Base-by-base conservation (phyloP, 208 protist species). In the Leishmania tropica region DNA sequence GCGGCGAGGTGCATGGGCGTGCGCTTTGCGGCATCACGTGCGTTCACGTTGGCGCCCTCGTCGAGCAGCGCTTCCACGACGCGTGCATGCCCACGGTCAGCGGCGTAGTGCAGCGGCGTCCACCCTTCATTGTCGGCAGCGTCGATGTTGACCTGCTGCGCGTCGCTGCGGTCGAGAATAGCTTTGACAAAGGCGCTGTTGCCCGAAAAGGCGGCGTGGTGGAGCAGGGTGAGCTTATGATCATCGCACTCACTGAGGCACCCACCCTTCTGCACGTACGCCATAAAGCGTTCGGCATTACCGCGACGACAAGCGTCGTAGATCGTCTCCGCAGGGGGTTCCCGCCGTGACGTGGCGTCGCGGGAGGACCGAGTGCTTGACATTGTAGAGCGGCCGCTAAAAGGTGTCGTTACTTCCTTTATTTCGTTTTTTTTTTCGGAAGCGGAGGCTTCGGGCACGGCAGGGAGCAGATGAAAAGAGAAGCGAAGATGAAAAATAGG, bases 61-160 rank as follows among this genome's bases (percentile, higher is more conserved):
- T 95, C 87, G 2, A 95, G 65, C 0, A 98, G 86, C 40, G 87
- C 19, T 35, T 40, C 58, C 0, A 88, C 87, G 13, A 94, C 77
- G 4, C 35, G 87, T 0, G 54, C 60, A 60, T 95, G 83, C 0
- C 95, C 95, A n/a, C 90, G 89, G 54, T 96, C 95, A 1, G 90
- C 90, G 5, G 93, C 93, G 83, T 96, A 98, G 83, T 98, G 95
- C 74, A 98, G 80, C 70, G 93, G 83, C 3, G 95, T 97, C 94
- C 95, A 98, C n/a, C 93, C 95, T 35, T 91, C 93, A 13, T 21
- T 60, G 75, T 98, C 95, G 0, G 54, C 73, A 13, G 92, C 91
- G 60, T 98, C 95, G 28, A 96, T 64, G 80, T 92, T 84, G 1
- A 94, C 68, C 15, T 62, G 75, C 73, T 94, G 92, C 72, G 58